phyloP scores from a whole-genome alignment of 2,329 filamentous ascomycete genomes.

The Furcasterigmium furcatum region DNA sequence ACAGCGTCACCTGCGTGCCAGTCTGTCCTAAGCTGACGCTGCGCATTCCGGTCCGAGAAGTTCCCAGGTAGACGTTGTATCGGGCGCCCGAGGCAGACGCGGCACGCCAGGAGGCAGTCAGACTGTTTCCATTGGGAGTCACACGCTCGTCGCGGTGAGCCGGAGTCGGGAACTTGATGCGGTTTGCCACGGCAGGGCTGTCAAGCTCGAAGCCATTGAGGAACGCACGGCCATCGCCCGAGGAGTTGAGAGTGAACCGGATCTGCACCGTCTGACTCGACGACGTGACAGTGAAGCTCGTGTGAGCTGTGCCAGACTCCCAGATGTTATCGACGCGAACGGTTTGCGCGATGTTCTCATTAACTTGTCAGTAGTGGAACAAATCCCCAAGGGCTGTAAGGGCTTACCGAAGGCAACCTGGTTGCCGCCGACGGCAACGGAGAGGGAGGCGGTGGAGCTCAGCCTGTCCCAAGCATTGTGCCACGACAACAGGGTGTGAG shows the following conservation, averaged over 20 bases:
- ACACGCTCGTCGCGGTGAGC: conserved; percentile 23
- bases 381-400: background rate
- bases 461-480: conserved; percentile 26
- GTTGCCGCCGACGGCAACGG: conserved; percentile 19
- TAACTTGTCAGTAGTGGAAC: background rate
- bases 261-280: conserved; percentile 18
- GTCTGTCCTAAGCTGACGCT: conserved; percentile 12
- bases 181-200: conserved; percentile 13
- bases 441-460: conserved; percentile 14
- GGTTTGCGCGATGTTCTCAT: conserved; percentile 15
- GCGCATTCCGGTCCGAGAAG: conserved; percentile 8
- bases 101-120: conserved; percentile 18
- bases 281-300: conserved; percentile 17
- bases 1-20: conserved; percentile 2
- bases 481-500: conserved; percentile 22
- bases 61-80: conserved; percentile 23
- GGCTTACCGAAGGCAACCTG: conserved; percentile 4
- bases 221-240: conserved; percentile 17
- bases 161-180: conserved; percentile 22
- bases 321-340: conserved; percentile 25
- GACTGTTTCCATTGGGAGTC: conserved; percentile 10
- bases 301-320: conserved; percentile 21
- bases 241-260: conserved; percentile 14
- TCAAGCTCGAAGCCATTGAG: conserved; percentile 27
- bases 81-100: conserved; percentile 10